Conservation (phyloP, 2,329 filamentous ascomycete species). For the Penicillium sp. region DNA sequence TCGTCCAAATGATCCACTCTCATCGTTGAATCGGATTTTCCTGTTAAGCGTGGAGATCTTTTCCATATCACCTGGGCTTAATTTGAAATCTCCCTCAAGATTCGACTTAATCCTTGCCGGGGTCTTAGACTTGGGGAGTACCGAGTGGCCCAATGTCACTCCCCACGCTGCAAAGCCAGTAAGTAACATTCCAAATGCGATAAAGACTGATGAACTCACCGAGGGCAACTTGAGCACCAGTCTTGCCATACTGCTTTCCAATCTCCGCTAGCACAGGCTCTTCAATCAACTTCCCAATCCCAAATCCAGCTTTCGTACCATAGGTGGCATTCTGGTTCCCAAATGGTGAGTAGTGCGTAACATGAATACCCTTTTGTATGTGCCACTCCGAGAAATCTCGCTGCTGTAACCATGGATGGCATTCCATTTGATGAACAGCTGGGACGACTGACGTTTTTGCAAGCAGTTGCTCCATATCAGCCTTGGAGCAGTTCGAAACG, state of each 20-base stretch:
- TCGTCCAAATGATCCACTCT: constrained; percentile 56
- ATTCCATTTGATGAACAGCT: constrained; percentile 53
- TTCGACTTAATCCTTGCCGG: constrained; percentile 45
- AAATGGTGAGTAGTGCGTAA: constrained; percentile 57
- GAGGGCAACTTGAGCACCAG: constrained; percentile 52
- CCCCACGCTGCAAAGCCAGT: constrained; percentile 49
- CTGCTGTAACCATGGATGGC: constrained; percentile 57
- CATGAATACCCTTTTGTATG: constrained; percentile 51
- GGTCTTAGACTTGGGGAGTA: constrained; percentile 56
- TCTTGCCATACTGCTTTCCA: constrained; percentile 55
- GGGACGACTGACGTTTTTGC: constrained; percentile 47
- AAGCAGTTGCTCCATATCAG: constrained; percentile 50
- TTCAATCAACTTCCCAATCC: constrained; percentile 53
- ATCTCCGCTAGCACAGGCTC: constrained; percentile 52
- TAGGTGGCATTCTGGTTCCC: constrained; percentile 57
- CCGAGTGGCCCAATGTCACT: constrained; percentile 51
- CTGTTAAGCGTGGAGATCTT: constrained; percentile 58
- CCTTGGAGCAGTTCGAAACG: constrained; percentile 53
- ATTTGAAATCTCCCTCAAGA: constrained; percentile 56
- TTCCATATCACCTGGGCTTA: constrained; percentile 58
- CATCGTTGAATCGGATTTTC: constrained; percentile 64
- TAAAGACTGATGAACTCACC: constrained; percentile 26
- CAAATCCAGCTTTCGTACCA: constrained; percentile 36
- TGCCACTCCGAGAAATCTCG: constrained; percentile 51
- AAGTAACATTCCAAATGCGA: neutral